These are phyloP conservation scores for Discostella stelligeroides DNA, from an alignment of 108 stramenopile species.

Conservation along the genomic window DNA sequence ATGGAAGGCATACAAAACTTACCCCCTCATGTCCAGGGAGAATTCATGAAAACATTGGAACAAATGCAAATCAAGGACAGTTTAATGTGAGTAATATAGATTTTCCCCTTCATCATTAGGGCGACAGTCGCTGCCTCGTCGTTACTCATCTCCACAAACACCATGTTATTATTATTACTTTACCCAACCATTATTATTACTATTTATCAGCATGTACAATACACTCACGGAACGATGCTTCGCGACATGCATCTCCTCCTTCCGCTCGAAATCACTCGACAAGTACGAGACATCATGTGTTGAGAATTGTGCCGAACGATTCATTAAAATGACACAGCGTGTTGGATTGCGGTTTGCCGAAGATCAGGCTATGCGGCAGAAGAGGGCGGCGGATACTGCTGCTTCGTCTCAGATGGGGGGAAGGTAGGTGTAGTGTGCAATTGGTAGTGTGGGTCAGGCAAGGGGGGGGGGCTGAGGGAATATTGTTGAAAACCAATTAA, in stretches of 20 bases:
- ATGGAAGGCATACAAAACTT: slow-evolving; percentile 84
- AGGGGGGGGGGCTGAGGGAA: neutral
- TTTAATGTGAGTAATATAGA: slow-evolving; percentile 61
- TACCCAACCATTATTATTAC: neutral
- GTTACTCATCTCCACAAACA: slow-evolving; percentile 4
- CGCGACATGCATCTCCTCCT: slow-evolving; percentile 74
- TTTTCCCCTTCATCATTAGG: too few species aligned
- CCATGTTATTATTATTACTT: neutral
- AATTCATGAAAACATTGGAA: slow-evolving; percentile 85
- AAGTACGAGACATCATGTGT: slow-evolving; percentile 75
- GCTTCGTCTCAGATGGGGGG: too few species aligned
- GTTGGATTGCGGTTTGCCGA: slow-evolving; percentile 89
- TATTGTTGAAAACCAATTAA: too few species aligned
- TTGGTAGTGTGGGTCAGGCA: neutral
- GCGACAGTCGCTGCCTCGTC: neutral
- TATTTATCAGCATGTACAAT: slow-evolving; percentile 81
- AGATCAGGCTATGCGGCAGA: slow-evolving; percentile 89
- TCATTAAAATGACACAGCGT: slow-evolving; percentile 89
- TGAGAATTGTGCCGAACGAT: slow-evolving; percentile 70
- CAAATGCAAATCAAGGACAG: slow-evolving; percentile 91
- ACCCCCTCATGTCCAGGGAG: slow-evolving; percentile 81
- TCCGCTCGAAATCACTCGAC: slow-evolving; percentile 86
- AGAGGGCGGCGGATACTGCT: slow-evolving; percentile 73
- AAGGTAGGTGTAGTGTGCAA: slow-evolving; percentile 1
- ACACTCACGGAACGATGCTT: slow-evolving; percentile 81